Conservation (phyloP, 2,329 filamentous ascomycete genomes). For the Exophiala mesophila region DNA sequence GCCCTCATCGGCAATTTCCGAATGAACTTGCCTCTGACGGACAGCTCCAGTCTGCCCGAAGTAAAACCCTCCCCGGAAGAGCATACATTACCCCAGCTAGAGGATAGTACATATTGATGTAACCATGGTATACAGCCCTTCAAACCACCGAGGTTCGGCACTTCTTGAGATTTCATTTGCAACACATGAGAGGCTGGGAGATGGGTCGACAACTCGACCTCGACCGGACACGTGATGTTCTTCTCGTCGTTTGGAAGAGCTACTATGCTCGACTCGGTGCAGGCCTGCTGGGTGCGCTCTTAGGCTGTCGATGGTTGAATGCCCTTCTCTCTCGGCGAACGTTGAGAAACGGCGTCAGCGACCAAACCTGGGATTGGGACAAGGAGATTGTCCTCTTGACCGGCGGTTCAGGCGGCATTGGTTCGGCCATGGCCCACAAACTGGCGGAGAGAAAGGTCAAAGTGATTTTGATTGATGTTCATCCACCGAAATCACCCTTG, state of each 20-base stretch:
- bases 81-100: background rate
- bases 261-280: background rate
- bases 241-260: background rate
- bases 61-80: background rate
- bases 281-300: background rate
- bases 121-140: background rate
- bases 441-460: slow-evolving; percentile 2
- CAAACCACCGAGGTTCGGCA: background rate
- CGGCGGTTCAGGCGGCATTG: slow-evolving; percentile 8
- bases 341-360: background rate
- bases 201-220: background rate
- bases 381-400: slow-evolving; percentile 7
- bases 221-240: background rate
- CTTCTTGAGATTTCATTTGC: background rate
- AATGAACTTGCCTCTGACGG: background rate
- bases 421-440: slow-evolving; percentile 30
- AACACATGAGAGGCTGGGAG: background rate
- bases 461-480: slow-evolving; percentile 6
- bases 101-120: background rate
- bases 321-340: background rate
- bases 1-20: background rate
- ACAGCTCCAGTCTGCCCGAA: background rate
- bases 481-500: background rate
- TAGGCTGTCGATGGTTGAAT: background rate
- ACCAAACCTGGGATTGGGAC: slow-evolving; percentile 3